A percentile compares a stretch with the other conserved stretches of the same genome.
These are phyloP conservation scores for Papiliotrema nemorosa DNA, from an alignment of 1,284 basidiomycete species.

Conservation along the genomic window DNA sequence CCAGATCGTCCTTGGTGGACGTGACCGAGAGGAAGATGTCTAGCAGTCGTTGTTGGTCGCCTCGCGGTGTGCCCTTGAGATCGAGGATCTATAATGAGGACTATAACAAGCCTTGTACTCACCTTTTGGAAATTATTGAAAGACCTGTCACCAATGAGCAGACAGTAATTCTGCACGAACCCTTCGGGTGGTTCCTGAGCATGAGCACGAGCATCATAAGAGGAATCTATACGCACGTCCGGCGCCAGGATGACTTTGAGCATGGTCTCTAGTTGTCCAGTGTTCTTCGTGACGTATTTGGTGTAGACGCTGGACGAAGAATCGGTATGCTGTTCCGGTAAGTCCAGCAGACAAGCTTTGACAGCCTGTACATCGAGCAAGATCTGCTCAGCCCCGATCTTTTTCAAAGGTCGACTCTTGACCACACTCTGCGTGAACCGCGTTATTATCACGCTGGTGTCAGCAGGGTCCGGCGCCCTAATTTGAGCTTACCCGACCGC, in stretches of 20 bases:
- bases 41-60: conserved; percentile 80
- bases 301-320: conserved; percentile 56
- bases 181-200: conserved; percentile 79
- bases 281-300: conserved; percentile 72
- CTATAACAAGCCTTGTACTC: not conserved
- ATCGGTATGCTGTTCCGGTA: conserved; percentile 57
- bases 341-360: conserved; percentile 74
- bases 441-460: conserved; percentile 66
- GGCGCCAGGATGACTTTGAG: conserved; percentile 92
- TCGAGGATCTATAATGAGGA: conserved; percentile 72
- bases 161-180: conserved; percentile 89
- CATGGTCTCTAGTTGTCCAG: conserved; percentile 77
- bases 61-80: conserved; percentile 83
- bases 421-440: conserved; percentile 85
- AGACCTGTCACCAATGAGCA: conserved; percentile 85
- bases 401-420: conserved; percentile 78
- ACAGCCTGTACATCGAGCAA: conserved; percentile 86
- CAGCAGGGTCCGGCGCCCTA: conserved; percentile 1
- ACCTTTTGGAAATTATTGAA: conserved; percentile 98
- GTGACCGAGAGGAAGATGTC: conserved; percentile 89
- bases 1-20: conserved; percentile 78
- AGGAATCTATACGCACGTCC: conserved; percentile 56
- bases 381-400: conserved; percentile 91
- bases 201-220: conserved; percentile 6
- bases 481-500: conserved; percentile 64